Evolutionary conservation across 2,329 filamentous ascomycete genomes (phyloP).

Genomic region (Colletotrichum sp.): DNA sequence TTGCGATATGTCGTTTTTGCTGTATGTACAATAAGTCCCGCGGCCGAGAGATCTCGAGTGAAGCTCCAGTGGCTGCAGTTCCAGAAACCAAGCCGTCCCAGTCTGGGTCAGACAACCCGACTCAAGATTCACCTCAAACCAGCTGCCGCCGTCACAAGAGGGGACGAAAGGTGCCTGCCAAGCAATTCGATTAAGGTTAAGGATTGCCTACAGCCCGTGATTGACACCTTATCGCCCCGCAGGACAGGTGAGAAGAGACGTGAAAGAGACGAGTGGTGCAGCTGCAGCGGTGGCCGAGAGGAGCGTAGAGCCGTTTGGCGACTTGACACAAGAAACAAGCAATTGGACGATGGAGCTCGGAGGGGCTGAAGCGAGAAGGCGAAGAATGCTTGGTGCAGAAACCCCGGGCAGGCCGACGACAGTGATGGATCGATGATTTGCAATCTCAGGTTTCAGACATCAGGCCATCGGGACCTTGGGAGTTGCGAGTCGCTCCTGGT

Average conservation of each 20-base stretch:
- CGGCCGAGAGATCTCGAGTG: not conserved
- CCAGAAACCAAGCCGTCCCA: not conserved
- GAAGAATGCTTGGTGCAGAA: not conserved
- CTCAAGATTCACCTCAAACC: not conserved
- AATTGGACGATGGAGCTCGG: not conserved
- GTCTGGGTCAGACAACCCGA: not conserved
- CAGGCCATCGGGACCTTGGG: constrained; percentile 20
- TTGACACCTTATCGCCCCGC: constrained; percentile 1
- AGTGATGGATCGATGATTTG: constrained; percentile 11
- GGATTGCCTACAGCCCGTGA: not conserved
- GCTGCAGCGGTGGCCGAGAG: not conserved
- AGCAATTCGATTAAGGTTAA: constrained; percentile 1
- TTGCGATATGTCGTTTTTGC: not conserved
- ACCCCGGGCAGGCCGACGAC: not conserved
- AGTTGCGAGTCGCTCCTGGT: constrained; percentile 17
- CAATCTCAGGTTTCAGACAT: constrained; percentile 23
- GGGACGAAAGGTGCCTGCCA: not conserved
- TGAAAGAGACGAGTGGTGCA: not conserved
- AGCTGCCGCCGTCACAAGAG: not conserved
- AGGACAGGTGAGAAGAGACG: not conserved
- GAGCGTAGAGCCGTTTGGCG: not conserved
- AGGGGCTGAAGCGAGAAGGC: not conserved
- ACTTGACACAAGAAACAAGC: not conserved
- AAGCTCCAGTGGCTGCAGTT: not conserved
- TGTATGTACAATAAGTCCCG: not conserved